Percentiles rank a stretch among this genome's conserved stretches.
These are phyloP conservation scores for Kwoniella sp. DNA, from an alignment of 768 basidiomycete species.

Conservation along the genomic window DNA sequence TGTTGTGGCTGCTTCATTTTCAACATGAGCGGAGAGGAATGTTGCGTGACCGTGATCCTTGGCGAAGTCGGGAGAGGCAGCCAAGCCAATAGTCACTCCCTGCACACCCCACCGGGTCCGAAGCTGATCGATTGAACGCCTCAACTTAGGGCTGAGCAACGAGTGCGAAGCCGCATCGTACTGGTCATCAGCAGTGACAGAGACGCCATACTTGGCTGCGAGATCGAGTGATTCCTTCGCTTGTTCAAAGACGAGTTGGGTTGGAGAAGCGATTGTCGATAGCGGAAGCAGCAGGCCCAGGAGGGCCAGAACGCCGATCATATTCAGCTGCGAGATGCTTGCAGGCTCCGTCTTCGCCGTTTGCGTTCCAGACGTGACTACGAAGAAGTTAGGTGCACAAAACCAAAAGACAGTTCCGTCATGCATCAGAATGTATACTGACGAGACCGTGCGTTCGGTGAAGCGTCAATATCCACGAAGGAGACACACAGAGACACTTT, in stretches of 20 bases:
- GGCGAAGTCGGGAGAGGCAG: conserved; percentile 11
- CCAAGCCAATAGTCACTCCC: conserved; percentile 18
- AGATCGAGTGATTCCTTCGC: not conserved
- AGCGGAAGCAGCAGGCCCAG: not conserved
- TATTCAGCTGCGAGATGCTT: not conserved
- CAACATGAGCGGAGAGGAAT: not conserved
- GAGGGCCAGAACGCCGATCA: not conserved
- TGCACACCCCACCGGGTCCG: conserved; percentile 14
- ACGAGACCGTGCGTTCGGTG: too few species aligned
- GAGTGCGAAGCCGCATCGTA: not conserved
- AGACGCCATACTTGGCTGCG: too few species aligned
- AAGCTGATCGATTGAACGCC: conserved; percentile 4
- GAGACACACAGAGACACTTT: too few species aligned
- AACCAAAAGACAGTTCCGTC: too few species aligned
- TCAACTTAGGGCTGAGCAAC: conserved; percentile 3
- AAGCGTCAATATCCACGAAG: too few species aligned
- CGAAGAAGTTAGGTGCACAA: too few species aligned
- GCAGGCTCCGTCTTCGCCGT: too few species aligned
- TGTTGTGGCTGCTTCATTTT: not conserved
- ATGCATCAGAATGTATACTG: too few species aligned
- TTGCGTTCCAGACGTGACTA: too few species aligned
- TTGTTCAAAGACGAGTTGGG: not conserved
- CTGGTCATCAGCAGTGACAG: not conserved
- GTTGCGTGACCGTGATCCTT: not conserved
- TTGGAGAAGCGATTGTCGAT: not conserved